Base-by-base conservation (phyloP, 1,139 yeast genomes). In the Hansenula lynferdii region DNA sequence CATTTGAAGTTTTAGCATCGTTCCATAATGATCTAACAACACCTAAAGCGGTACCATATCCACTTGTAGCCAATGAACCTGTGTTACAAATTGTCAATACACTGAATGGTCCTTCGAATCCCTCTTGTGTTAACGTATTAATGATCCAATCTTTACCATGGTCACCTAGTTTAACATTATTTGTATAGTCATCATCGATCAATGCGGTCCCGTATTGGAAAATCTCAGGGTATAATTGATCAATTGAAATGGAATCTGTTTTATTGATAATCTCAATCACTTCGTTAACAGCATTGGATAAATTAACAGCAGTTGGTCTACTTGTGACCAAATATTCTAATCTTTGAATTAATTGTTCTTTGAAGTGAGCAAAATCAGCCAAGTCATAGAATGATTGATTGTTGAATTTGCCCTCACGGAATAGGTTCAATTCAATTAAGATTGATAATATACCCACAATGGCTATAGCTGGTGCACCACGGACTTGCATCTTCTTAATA, bases 401-500 rank as follows among this genome's bases (percentile, higher is more conserved):
- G 5, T 47, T 41, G 27, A 50, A 48, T 15, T 45, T 48, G 5
- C 52, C 53, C 20, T 42, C 34, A 18, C 69, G 33, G 18, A 47
- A 60, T 23, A 56, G 54, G 28, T 61, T 46, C 9, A 80, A 62
- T 47, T 90, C 96, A 14, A 85, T 80, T 1, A 86, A 81, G n/a
- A 90, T 73, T 2, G 96, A 75, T 43, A 89, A 72, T 1, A 90
- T 80, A 10, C 96, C 97, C 4, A 92, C 97, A 41, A 92, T 85
- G 42, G 97, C 97, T 56, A 92, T 92, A 3, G 97, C 97, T 0
- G 98, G 98, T 0, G 98, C 98, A 18, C 98, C 98, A 58, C 98
- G 75, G 6, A 94, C 97, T 55, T 85, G 89, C 98, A 92, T 92
- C 44, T 71, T 70, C 57, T 80, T 82, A 58, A 92, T 92, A 16